phyloP scores from a whole-genome alignment of 805 yeast genomes.

The Ascoidea rubescens region DNA sequence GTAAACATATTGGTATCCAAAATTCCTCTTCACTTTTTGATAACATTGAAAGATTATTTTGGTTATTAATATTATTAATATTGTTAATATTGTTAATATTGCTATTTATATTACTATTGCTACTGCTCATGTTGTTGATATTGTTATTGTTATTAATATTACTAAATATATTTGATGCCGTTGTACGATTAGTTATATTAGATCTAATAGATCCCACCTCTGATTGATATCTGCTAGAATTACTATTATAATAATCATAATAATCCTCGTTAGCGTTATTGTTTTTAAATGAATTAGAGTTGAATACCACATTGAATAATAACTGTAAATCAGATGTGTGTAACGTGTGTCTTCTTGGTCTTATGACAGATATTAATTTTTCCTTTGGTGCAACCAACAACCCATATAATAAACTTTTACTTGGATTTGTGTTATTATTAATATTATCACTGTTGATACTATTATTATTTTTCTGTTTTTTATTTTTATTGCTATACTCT shows the following conservation, averaged over 20 bases:
- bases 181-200: too few relatives aligned
- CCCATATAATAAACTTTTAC: conserved; percentile 52
- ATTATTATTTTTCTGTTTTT: too few relatives aligned
- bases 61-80: neutral
- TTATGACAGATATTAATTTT: conserved; percentile 50
- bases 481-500: conserved; percentile 24
- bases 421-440: neutral
- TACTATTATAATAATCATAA: neutral
- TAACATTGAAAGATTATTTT: neutral
- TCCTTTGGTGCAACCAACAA: conserved; percentile 51
- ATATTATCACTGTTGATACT: neutral
- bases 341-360: conserved; percentile 67
- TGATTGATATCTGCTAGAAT: neutral
- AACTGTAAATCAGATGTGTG: conserved; percentile 74
- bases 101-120: conserved; percentile 3
- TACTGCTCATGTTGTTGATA: conserved; percentile 1
- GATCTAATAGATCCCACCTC: neutral
- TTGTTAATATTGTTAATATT: conserved; percentile 5
- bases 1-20: conserved; percentile 91
- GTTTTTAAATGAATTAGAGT: conserved; percentile 1
- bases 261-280: too few relatives aligned
- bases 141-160: neutral
- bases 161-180: too few relatives aligned
- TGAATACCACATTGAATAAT: conserved; percentile 56
- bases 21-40: conserved; percentile 43